These are phyloP conservation scores for Kodamaea ohmeri DNA, from an alignment of 1,139 yeast species.

Conservation along the genomic window DNA sequence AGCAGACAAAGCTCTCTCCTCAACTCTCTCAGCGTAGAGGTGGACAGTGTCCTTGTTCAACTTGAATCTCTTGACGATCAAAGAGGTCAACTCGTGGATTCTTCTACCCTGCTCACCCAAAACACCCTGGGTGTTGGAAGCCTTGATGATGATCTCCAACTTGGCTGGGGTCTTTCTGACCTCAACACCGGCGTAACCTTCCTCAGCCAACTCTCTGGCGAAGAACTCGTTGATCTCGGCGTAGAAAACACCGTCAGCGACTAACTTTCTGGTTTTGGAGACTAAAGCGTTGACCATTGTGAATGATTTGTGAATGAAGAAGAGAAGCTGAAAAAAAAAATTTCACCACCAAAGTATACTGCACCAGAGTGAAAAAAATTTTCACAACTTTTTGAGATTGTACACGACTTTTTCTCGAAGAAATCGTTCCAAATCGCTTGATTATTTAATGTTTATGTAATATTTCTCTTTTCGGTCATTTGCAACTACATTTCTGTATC, in stretches of 20 bases:
- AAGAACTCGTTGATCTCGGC: slow-evolving; percentile 99
- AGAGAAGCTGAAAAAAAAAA: slow-evolving; percentile 6
- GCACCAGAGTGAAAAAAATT: slow-evolving; percentile 8
- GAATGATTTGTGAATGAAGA: slow-evolving; percentile 8
- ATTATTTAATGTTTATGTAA: too few species aligned
- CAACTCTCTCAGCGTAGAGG: slow-evolving; percentile 98
- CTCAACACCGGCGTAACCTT: slow-evolving; percentile 99
- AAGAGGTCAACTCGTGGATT: slow-evolving; percentile 97
- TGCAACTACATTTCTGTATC: too few species aligned
- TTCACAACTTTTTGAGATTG: slow-evolving; percentile 6
- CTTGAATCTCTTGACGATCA: slow-evolving; percentile 98
- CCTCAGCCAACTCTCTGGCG: slow-evolving; percentile 99
- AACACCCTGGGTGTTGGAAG: slow-evolving; percentile 98
- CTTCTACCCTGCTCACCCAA: slow-evolving; percentile 99
- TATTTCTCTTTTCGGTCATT: too few species aligned
- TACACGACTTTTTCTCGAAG: slow-evolving; percentile 12
- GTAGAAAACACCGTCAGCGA: slow-evolving; percentile 99
- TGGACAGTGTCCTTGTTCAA: slow-evolving; percentile 92
- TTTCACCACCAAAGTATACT: slow-evolving; percentile 6
- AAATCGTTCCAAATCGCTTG: neutral
- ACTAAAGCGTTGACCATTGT: slow-evolving; percentile 59
- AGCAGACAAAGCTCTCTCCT: slow-evolving; percentile 99
- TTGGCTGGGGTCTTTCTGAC: slow-evolving; percentile 98
- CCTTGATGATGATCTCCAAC: slow-evolving; percentile 98
- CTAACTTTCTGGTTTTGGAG: slow-evolving; percentile 86